phyloP scores from a whole-genome alignment of 1,139 yeast genomes.

The Taphrina sp. region DNA sequence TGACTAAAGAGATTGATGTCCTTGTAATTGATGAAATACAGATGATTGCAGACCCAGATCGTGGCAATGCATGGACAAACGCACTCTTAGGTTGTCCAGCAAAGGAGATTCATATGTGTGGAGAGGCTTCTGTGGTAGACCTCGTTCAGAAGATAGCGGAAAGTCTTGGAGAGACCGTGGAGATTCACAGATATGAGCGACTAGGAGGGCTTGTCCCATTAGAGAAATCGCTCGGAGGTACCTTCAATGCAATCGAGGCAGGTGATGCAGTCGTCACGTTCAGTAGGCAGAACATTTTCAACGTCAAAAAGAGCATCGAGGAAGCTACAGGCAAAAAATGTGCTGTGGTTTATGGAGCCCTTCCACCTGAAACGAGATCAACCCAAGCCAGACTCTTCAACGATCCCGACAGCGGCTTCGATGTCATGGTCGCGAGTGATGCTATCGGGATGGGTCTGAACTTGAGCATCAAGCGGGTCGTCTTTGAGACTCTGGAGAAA shows the following conservation, averaged over 20 bases:
- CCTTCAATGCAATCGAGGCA: slow-evolving; percentile 46
- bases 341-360: slow-evolving; percentile 89
- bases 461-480: slow-evolving; percentile 66
- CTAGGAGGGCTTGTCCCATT: slow-evolving; percentile 69
- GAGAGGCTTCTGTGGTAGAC: slow-evolving; percentile 79
- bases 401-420: slow-evolving; percentile 59
- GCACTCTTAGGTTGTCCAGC: slow-evolving; percentile 87
- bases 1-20: slow-evolving; percentile 66
- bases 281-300: slow-evolving; percentile 67
- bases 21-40: slow-evolving; percentile 95
- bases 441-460: slow-evolving; percentile 98
- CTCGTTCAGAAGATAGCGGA: slow-evolving; percentile 58
- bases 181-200: slow-evolving; percentile 66
- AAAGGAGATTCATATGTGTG: slow-evolving; percentile 84
- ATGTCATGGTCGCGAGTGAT: slow-evolving; percentile 86
- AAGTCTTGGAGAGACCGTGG: slow-evolving; percentile 76
- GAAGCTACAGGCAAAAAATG: slow-evolving; percentile 61
- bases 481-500: slow-evolving; percentile 67
- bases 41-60: slow-evolving; percentile 73
- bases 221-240: slow-evolving; percentile 44
- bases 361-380: slow-evolving; percentile 92
- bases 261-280: slow-evolving; percentile 94
- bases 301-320: slow-evolving; percentile 65
- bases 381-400: slow-evolving; percentile 80
- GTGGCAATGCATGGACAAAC: slow-evolving; percentile 96